These are phyloP conservation scores for Isoetes taiwanensis DNA, from an alignment of 75 land plant species.

Conservation along the genomic window DNA sequence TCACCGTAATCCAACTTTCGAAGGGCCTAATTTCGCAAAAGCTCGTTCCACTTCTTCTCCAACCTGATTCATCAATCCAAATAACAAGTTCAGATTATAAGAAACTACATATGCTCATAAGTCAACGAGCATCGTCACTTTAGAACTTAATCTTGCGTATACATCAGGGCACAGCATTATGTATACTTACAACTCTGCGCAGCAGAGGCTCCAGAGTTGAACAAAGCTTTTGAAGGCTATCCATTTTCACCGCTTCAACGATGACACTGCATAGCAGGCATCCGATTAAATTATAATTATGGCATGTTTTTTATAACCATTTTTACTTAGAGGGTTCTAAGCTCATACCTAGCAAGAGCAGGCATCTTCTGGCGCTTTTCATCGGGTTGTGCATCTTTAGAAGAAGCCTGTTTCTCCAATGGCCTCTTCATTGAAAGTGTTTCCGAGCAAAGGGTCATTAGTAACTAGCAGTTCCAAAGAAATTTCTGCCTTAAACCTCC, in stretches of 20 bases:
- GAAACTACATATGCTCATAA: conserved; percentile 7
- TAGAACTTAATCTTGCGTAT: neutral
- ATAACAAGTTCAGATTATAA: neutral
- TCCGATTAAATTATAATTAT: neutral
- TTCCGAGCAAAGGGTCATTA: too few relatives aligned
- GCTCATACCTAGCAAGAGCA: conserved; percentile 45
- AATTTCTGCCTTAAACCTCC: too few relatives aligned
- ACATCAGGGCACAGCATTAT: neutral
- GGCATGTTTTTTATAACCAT: neutral
- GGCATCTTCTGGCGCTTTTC: conserved; percentile 43
- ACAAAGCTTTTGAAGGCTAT: conserved; percentile 76
- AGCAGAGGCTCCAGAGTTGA: conserved; percentile 80
- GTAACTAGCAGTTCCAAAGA: too few relatives aligned
- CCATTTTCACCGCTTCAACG: conserved; percentile 80
- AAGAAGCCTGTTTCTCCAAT: conserved; percentile 23
- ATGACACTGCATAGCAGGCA: conserved; percentile 53
- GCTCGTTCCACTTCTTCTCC: conserved; percentile 99
- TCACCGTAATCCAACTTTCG: conserved; percentile 48
- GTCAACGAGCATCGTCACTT: neutral
- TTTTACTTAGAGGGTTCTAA: neutral
- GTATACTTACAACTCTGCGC: conserved; percentile 62
- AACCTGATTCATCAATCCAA: conserved; percentile 37
- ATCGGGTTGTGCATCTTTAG: conserved; percentile 29
- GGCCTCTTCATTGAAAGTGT: too few relatives aligned
- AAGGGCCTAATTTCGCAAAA: conserved; percentile 66